Conservation (phyloP, 2,329 filamentous ascomycete genomes). For the Myriangium duriaei region DNA sequence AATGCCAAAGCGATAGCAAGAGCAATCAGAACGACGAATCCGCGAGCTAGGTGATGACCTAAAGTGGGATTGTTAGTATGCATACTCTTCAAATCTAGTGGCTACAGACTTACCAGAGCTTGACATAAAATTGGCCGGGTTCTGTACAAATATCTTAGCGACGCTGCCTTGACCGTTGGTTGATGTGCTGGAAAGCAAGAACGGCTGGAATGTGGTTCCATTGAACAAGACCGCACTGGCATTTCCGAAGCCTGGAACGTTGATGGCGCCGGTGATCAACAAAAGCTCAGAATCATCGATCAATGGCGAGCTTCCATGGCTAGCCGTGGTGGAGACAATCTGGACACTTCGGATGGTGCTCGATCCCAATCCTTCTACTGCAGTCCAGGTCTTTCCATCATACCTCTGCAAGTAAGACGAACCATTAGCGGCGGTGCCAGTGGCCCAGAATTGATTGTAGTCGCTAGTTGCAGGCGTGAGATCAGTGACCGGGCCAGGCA, state of each 20-base stretch:
- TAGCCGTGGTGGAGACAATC: slow-evolving; percentile 57
- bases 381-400: slow-evolving; percentile 58
- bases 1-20: slow-evolving; percentile 66
- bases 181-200: slow-evolving; percentile 60
- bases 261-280: slow-evolving; percentile 73
- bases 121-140: slow-evolving; percentile 59
- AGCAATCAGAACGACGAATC: slow-evolving; percentile 68
- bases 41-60: slow-evolving; percentile 53
- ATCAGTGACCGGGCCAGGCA: slow-evolving; percentile 71
- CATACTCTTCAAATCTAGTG: too few relatives aligned
- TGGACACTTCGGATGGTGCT: slow-evolving; percentile 72
- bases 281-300: slow-evolving; percentile 58
- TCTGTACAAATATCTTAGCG: slow-evolving; percentile 71
- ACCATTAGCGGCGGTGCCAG: slow-evolving; percentile 51
- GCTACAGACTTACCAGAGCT: slow-evolving; percentile 44
- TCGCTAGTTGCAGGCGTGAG: slow-evolving; percentile 63
- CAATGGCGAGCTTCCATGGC: slow-evolving; percentile 52
- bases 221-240: slow-evolving; percentile 83
- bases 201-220: slow-evolving; percentile 65
- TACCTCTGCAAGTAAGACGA: slow-evolving; percentile 73
- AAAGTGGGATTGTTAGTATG: slow-evolving; percentile 15
- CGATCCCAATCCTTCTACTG: slow-evolving; percentile 51
- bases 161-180: slow-evolving; percentile 57
- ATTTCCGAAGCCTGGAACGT: slow-evolving; percentile 61
- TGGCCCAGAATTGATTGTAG: slow-evolving; percentile 66